Conservation (phyloP, 78 protist species). For the Emiliania huxleyi region DNA sequence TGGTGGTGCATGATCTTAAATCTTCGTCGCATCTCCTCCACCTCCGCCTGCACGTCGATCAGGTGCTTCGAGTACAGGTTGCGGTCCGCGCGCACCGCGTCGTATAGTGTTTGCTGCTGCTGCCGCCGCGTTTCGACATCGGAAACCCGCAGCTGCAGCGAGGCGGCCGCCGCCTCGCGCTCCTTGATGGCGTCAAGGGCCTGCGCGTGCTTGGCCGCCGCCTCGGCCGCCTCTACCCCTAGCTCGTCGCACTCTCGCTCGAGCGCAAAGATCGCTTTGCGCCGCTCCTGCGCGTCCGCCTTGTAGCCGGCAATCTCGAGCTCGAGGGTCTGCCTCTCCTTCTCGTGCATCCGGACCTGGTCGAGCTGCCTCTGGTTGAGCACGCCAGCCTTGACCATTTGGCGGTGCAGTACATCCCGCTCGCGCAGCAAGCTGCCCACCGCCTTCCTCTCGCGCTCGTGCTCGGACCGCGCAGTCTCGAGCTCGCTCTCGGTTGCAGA, state of each 20-base stretch:
- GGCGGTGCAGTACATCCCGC: slow-evolving; percentile 49
- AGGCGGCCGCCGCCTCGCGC: slow-evolving; percentile 47
- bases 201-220: slow-evolving; percentile 44
- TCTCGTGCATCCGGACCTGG: slow-evolving; percentile 2
- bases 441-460: slow-evolving; percentile 31
- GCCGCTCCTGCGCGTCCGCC: slow-evolving; percentile 51
- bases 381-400: slow-evolving; percentile 22
- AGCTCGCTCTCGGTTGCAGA: slow-evolving; percentile 40
- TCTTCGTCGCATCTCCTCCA: slow-evolving; percentile 80
- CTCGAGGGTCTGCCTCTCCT: background rate
- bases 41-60: slow-evolving; percentile 76
- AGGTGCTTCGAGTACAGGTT: slow-evolving; percentile 81
- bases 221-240: slow-evolving; percentile 56
- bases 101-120: slow-evolving; percentile 81
- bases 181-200: slow-evolving; percentile 74
- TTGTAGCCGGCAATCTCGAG: slow-evolving; percentile 61
- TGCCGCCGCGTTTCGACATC: slow-evolving; percentile 71
- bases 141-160: slow-evolving; percentile 69
- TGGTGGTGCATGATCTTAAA: slow-evolving; percentile 81
- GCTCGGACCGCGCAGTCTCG: slow-evolving; percentile 28
- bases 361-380: slow-evolving; percentile 30
- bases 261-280: slow-evolving; percentile 54
- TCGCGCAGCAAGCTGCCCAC: slow-evolving; percentile 53
- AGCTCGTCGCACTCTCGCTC: slow-evolving; percentile 60
- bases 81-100: slow-evolving; percentile 84